These are phyloP conservation scores for Penicillium thymicola DNA, from an alignment of 2,329 filamentous ascomycete genomes.

Conservation along the genomic window DNA sequence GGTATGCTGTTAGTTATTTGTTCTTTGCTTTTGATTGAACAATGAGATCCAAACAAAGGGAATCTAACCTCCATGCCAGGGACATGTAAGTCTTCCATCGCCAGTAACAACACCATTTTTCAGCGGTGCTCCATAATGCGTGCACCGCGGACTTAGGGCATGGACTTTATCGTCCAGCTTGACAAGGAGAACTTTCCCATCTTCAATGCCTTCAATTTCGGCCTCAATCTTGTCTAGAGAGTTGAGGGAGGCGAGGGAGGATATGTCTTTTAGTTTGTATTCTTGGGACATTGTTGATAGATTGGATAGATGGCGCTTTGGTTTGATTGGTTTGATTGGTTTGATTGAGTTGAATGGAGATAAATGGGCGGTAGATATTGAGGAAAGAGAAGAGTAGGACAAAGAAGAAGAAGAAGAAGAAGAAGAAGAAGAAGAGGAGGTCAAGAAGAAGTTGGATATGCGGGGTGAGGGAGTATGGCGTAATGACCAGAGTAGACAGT, in stretches of 20 bases:
- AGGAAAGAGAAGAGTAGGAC: neutral
- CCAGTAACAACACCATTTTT: conserved; percentile 79
- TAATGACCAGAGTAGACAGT: conserved; percentile 6
- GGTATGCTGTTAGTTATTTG: conserved; percentile 4
- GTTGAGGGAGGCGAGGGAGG: conserved; percentile 65
- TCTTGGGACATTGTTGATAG: conserved; percentile 36
- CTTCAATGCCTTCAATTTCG: conserved; percentile 84
- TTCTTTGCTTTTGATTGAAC: neutral
- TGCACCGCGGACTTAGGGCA: conserved; percentile 78
- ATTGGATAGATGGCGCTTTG: conserved; percentile 10
- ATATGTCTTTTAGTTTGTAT: conserved; percentile 67
- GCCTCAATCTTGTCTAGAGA: conserved; percentile 82
- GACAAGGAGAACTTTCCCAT: conserved; percentile 79
- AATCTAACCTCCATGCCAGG: conserved; percentile 84
- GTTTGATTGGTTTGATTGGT: neutral
- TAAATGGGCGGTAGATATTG: neutral
- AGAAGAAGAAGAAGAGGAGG: neutral
- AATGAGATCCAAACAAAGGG: neutral
- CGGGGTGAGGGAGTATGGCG: conserved; percentile 3
- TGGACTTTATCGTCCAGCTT: conserved; percentile 73
- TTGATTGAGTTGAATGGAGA: neutral
- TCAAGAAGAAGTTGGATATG: neutral
- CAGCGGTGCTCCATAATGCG: conserved; percentile 88
- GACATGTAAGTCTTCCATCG: conserved; percentile 82
- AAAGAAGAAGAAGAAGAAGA: neutral